Evolutionary conservation across 106 monocot genomes (phyloP), one percentile per base, ranked within the genome.

Genomic region (Apostasia ramifera): DNA sequence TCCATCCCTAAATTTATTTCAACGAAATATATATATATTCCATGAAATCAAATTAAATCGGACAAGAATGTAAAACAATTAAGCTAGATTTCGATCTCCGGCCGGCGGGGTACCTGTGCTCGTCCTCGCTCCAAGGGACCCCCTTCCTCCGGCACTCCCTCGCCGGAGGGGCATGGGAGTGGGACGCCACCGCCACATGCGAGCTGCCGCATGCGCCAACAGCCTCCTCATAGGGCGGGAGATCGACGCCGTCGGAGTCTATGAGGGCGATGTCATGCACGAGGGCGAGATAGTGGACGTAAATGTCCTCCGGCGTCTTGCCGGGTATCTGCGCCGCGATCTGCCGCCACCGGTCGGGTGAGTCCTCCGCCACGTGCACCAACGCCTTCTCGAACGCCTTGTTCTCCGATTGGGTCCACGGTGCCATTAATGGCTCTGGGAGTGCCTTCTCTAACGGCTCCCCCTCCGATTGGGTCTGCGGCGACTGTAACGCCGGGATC

Each of bases 61-160:
- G 26, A 26, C 26, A 26, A 26, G 26, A 26, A 26, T 26, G 26
- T 26, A 26, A 26, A 26, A 26, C 26, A 26, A 26, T 26, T 26
- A 26, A 26, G 26, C 26, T 26, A 26, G 26, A 26, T 26, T 26
- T 26, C 26, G 26, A 26, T 26, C 26, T 26, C 26, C 26, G 26
- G 26, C 26, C 26, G 26, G 3, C 26, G 3, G 46, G 76, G 54
- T 38, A 85, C 81, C 74, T 63, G 53, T 85, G 85, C 78, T 85
- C 85, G 5, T 85, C 85, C 67, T 81, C 81, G 1, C 69, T 78
- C 85, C 85, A 85, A 0, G 85, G 85, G 7, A 69, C 40, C 2
- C 85, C 85, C 3, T 77, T 66, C 13, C 66, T 67, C 65, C 85
- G 60, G 56, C 74, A 74, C 74, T 81, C 64, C 46, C 6, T 64